Percentiles rank a stretch among this genome's conserved stretches.
Conservation (phyloP, 192 early-diverging fungal genomes). For the Podila horticola region DNA sequence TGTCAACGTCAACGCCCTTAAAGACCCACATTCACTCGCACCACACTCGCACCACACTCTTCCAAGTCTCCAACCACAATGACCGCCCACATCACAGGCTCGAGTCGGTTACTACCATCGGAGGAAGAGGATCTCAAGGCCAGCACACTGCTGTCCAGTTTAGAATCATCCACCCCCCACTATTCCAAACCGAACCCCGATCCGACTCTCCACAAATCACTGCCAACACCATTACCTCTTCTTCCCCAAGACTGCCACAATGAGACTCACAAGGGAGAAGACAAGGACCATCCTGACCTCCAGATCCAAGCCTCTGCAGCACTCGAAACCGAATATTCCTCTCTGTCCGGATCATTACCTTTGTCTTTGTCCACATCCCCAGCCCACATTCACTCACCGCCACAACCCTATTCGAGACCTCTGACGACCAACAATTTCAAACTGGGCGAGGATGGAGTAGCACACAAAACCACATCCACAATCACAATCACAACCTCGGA, state of each 20-base stretch:
- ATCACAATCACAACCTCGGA: neutral
- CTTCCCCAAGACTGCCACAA: too few species aligned
- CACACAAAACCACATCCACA: neutral
- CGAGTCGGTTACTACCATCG: neutral
- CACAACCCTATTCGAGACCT: too few species aligned
- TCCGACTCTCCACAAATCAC: neutral
- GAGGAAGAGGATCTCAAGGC: neutral
- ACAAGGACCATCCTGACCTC: neutral
- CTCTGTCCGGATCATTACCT: neutral
- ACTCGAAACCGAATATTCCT: neutral
- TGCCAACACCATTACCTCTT: neutral
- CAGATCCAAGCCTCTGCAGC: conserved; percentile 1
- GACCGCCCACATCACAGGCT: neutral
- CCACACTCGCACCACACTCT: neutral
- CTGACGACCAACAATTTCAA: too few species aligned
- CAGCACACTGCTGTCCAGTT: neutral
- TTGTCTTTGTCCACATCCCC: too few species aligned
- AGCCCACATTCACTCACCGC: too few species aligned
- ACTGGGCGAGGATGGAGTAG: too few species aligned
- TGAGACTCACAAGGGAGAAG: too few species aligned
- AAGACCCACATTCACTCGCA: neutral
- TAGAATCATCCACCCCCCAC: neutral
- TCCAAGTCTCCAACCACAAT: neutral
- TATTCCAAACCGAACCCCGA: neutral
- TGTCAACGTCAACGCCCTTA: neutral